Evolutionary conservation across 805 yeast genomes (phyloP).

Genomic region (Isabelozyma gotoi): DNA sequence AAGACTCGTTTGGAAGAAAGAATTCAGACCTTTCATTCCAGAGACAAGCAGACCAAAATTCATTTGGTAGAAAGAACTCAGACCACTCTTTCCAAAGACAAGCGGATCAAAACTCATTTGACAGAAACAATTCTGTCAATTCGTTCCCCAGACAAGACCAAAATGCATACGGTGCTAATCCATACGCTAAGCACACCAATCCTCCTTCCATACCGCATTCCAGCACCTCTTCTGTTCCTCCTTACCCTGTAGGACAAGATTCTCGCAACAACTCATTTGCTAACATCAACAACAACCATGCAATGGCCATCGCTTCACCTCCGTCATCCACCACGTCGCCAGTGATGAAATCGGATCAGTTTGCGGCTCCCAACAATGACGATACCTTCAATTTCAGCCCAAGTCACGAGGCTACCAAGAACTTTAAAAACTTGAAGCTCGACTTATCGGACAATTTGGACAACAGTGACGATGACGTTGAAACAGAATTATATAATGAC

Average conservation of each 20-base stretch:
- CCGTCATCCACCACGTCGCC: background rate
- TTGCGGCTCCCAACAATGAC: no score
- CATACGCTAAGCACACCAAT: background rate
- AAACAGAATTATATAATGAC: background rate
- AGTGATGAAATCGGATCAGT: background rate
- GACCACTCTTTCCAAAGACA: background rate
- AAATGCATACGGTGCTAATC: no score
- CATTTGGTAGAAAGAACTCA: no score
- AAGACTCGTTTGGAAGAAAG: no score
- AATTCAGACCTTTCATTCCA: no score
- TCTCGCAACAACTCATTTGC: background rate
- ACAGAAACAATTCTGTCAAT: background rate
- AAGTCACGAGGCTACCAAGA: slow-evolving; percentile 10
- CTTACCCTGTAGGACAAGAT: background rate
- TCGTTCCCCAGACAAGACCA: background rate
- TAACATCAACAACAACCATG: background rate
- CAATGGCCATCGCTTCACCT: background rate
- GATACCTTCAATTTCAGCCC: slow-evolving; percentile 16
- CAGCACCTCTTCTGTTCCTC: background rate
- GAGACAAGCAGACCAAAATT: no score
- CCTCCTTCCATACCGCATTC: background rate
- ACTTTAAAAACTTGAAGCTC: slow-evolving; percentile 22
- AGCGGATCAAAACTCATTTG: background rate
- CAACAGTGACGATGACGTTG: slow-evolving; percentile 2
- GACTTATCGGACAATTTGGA: slow-evolving; percentile 8